phyloP scores from a whole-genome alignment of 768 basidiomycete genomes.

The Boletus eberwhitei region DNA sequence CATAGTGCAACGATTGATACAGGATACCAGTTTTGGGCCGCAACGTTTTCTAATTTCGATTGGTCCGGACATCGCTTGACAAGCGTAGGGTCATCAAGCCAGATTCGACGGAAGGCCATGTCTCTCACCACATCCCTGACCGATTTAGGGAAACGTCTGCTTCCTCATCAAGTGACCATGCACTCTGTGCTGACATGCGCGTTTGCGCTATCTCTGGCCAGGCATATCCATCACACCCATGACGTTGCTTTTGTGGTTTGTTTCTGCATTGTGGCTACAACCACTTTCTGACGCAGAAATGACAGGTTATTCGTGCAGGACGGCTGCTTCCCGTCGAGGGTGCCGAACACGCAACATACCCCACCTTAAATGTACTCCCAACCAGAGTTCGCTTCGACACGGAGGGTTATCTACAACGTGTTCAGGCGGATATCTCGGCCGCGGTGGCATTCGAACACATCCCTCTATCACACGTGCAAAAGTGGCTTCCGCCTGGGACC shows the following conservation, averaged over 20 bases:
- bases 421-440: constrained; percentile 28
- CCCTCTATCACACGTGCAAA: constrained; percentile 30
- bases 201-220: constrained; percentile 27
- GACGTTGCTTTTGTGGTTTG: constrained; percentile 34
- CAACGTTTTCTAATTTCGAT: constrained; percentile 18
- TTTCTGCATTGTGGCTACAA: background rate
- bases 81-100: background rate
- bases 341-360: constrained; percentile 22
- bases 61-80: constrained; percentile 15
- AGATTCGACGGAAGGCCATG: constrained; percentile 10
- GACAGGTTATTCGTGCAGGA: constrained; percentile 32
- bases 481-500: constrained; percentile 26
- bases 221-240: constrained; percentile 18
- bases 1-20: constrained; percentile 5
- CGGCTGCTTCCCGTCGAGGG: constrained; percentile 26
- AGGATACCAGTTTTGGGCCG: constrained; percentile 25
- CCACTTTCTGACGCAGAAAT: background rate
- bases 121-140: constrained; percentile 17
- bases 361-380: constrained; percentile 30
- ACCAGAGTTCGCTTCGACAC: constrained; percentile 21
- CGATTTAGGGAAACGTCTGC: constrained; percentile 18
- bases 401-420: constrained; percentile 13
- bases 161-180: constrained; percentile 26
- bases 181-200: constrained; percentile 31
- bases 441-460: constrained; percentile 30